phyloP scores from a whole-genome alignment of 768 basidiomycete species.

The Rhodosporidiobolus sp. region DNA sequence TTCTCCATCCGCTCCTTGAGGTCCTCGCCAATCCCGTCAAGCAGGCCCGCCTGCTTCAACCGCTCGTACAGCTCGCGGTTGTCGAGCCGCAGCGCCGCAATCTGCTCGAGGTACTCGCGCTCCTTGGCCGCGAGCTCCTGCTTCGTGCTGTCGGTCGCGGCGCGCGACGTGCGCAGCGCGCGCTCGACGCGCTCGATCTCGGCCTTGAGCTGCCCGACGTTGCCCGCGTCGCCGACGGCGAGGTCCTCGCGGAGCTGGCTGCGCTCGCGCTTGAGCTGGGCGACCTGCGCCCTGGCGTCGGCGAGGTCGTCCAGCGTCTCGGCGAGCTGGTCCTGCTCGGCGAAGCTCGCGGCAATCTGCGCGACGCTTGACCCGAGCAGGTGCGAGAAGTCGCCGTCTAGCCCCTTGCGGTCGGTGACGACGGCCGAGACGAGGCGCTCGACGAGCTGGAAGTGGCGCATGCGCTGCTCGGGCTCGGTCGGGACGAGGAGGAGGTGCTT shows the following conservation, averaged over 20 bases:
- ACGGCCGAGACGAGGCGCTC: slow-evolving; percentile 85
- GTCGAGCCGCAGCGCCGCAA: slow-evolving; percentile 82
- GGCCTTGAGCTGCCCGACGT: slow-evolving; percentile 74
- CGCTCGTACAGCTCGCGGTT: slow-evolving; percentile 91
- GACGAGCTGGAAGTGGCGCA: slow-evolving; percentile 85
- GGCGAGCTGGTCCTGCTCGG: slow-evolving; percentile 79
- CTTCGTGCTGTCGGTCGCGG: slow-evolving; percentile 62
- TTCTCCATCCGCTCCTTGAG: slow-evolving; percentile 76
- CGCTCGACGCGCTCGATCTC: slow-evolving; percentile 69
- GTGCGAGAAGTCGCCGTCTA: slow-evolving; percentile 57
- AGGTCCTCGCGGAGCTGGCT: slow-evolving; percentile 77
- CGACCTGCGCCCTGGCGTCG: slow-evolving; percentile 62
- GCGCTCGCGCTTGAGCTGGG: slow-evolving; percentile 73
- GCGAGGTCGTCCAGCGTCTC: slow-evolving; percentile 72
- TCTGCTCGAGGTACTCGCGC: slow-evolving; percentile 74
- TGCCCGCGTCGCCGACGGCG: slow-evolving; percentile 72
- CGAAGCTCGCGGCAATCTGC: slow-evolving; percentile 80
- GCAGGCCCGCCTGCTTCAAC: slow-evolving; percentile 73
- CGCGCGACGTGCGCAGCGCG: slow-evolving; percentile 71
- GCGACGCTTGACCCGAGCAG: slow-evolving; percentile 86
- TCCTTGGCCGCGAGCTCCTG: slow-evolving; percentile 64
- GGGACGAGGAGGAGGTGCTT: slow-evolving; percentile 87
- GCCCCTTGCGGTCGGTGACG: slow-evolving; percentile 78
- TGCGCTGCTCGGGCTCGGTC: slow-evolving; percentile 76
- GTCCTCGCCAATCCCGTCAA: slow-evolving; percentile 68